Evolutionary conservation across 805 yeast species (phyloP).

Genomic region (Nakazawaea molendinolei): DNA sequence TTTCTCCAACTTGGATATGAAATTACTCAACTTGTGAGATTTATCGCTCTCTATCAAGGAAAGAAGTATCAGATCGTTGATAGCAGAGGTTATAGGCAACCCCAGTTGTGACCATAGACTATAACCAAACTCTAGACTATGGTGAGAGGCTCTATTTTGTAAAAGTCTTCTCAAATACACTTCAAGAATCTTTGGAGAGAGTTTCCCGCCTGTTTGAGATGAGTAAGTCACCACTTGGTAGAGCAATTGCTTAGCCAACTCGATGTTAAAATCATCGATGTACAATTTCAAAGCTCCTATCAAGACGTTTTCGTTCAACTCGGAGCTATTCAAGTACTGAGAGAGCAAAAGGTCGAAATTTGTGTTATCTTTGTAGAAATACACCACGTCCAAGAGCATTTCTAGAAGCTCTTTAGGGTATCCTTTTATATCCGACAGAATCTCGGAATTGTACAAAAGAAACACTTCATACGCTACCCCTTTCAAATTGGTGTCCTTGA

Average conservation of each 20-base stretch:
- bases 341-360: slow-evolving; percentile 10
- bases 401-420: slow-evolving; percentile 8
- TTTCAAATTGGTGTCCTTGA: background rate
- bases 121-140: slow-evolving; percentile 7
- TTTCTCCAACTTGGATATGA: background rate
- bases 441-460: slow-evolving; percentile 7
- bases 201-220: slow-evolving; percentile 1
- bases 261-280: slow-evolving; percentile 6
- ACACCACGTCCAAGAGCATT: slow-evolving; percentile 10
- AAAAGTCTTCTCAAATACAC: background rate
- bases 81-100: background rate
- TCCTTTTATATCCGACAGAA: slow-evolving; percentile 7
- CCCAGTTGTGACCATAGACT: slow-evolving; percentile 7
- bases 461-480: slow-evolving; percentile 10
- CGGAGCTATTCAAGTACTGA: slow-evolving; percentile 5
- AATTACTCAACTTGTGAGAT: slow-evolving; percentile 5
- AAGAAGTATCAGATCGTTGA: slow-evolving; percentile 5
- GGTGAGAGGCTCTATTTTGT: slow-evolving; percentile 1
- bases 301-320: slow-evolving; percentile 2
- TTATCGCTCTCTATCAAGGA: background rate
- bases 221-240: slow-evolving; percentile 7
- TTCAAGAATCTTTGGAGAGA: background rate
- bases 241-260: slow-evolving; percentile 11
- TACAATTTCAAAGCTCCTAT: slow-evolving; percentile 5
- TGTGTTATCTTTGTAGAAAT: slow-evolving; percentile 3